Conservation (phyloP, 78 protist genomes). For the Cyanophora paradoxa region DNA sequence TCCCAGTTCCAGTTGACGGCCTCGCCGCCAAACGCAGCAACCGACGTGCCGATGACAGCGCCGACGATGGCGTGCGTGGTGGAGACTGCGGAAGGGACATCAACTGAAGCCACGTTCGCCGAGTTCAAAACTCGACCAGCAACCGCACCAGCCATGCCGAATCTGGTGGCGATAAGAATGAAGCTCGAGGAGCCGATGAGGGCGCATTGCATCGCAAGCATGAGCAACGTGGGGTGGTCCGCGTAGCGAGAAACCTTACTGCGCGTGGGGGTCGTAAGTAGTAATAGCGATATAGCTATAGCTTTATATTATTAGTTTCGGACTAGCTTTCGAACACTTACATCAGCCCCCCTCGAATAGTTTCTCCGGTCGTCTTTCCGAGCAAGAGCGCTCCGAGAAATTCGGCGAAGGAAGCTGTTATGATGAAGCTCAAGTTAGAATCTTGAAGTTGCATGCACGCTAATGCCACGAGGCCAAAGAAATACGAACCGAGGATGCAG, state of each 20-base stretch:
- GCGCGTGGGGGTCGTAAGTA: too few species aligned
- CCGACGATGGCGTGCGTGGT: conserved; percentile 56
- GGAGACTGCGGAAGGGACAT: conserved; percentile 37
- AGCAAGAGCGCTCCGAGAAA: conserved; percentile 27
- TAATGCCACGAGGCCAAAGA: too few species aligned
- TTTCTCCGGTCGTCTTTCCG: background rate
- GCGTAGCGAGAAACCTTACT: background rate
- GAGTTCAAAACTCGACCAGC: background rate
- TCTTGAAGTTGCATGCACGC: too few species aligned
- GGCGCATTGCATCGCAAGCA: conserved; percentile 18
- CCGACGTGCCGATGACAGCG: conserved; percentile 33
- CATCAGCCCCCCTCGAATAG: background rate
- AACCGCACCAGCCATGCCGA: background rate
- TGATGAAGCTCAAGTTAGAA: too few species aligned
- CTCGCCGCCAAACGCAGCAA: conserved; percentile 25
- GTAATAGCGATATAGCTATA: too few species aligned
- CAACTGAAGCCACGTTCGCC: conserved; percentile 4
- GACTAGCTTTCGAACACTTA: conserved; percentile 2
- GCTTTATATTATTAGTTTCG: too few species aligned
- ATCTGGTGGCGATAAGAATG: conserved; percentile 7
- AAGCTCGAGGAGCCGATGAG: background rate
- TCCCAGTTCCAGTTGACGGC: too few species aligned
- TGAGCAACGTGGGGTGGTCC: conserved; percentile 18
- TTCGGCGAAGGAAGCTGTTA: conserved; percentile 14
- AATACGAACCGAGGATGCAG: too few species aligned